A percentile compares a stretch with the other conserved stretches of the same genome.
These are phyloP conservation scores for Sodiomyces alkalinus DNA, from an alignment of 2,329 filamentous ascomycete species.

Conservation along the genomic window DNA sequence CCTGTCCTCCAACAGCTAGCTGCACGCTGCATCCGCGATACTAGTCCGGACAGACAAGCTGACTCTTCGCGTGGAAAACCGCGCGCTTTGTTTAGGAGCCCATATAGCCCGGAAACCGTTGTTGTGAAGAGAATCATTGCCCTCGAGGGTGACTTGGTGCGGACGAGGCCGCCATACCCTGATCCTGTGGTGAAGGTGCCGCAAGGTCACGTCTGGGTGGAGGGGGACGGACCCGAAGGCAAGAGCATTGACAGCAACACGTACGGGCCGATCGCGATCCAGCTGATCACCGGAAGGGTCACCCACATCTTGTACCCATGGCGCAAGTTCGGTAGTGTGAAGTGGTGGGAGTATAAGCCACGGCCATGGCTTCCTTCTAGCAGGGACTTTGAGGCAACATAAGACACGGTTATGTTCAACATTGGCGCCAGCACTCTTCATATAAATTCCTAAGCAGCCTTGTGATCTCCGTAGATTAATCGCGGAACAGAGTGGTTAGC, in stretches of 20 bases:
- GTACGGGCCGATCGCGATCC: conserved; percentile 70
- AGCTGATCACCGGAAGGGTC: conserved; percentile 60
- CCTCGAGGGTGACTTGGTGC: conserved; percentile 63
- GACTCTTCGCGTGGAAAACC: background rate
- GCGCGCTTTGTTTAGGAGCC: conserved; percentile 16
- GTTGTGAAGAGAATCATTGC: conserved; percentile 75
- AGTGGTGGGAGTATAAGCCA: conserved; percentile 38
- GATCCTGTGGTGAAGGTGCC: conserved; percentile 49
- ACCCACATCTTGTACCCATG: conserved; percentile 58
- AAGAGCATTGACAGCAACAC: conserved; percentile 73
- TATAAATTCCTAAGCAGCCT: too few relatives aligned
- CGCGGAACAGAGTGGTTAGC: too few relatives aligned
- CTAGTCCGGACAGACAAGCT: too few relatives aligned
- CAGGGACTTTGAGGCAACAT: too few relatives aligned
- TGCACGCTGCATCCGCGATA: too few relatives aligned
- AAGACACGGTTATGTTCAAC: too few relatives aligned
- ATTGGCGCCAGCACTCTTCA: too few relatives aligned
- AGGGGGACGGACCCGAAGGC: conserved; percentile 66
- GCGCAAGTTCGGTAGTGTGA: conserved; percentile 38
- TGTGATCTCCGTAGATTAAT: too few relatives aligned
- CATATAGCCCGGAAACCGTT: conserved; percentile 50
- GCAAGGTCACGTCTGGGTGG: conserved; percentile 81
- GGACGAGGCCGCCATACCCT: conserved; percentile 46
- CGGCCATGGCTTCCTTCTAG: too few relatives aligned
- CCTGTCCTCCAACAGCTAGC: too few relatives aligned